Base-by-base conservation (phyloP, 805 yeast species). In the Lachancea meyersii region DNA sequence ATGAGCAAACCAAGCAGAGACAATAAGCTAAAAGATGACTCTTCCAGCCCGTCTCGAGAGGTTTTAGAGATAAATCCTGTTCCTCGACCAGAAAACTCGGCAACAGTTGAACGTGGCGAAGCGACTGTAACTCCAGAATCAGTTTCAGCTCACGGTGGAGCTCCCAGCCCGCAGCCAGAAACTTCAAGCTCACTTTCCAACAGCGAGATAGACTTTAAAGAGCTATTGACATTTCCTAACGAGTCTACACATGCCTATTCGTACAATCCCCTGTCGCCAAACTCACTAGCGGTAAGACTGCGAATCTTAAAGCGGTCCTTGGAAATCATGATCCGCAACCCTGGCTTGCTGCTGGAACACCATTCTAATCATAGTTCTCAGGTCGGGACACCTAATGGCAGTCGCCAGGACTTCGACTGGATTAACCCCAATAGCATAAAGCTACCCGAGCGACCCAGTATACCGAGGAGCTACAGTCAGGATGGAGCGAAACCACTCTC, bases 171-270 rank as follows among this genome's bases (percentile, higher is more conserved):
- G 22, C 9, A 16, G 23, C 23, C 22, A 8, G 35, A 20, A 7
- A 19, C 9, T 18, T 20, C 35, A 32, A 16, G 37, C 26, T 34
- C 39, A 18, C 43, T 33, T 20, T 34, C 39, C 19, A n/a, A 41
- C 13, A 43, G 51, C 21, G 65, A 61, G 2, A 62, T 57, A 4
- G 64, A 57, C 38, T 35, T 57, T 13, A 57, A 63, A 9, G 78
- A 80, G 42, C 69, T 83, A 16, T 57, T 80, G 31, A 73, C 71
- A 48, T 82, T 86, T 55, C 87, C 91, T 4, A 77, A 79, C 20
- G 88, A 83, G 51, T 83, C 93, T 10, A 77, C 93, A 1, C 89
- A 84, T 58, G 83, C 94, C 1, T 86, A 83, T 57, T 85, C 95
- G 0, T 86, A 86, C 58, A 86, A 93, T 2, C 85, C 83, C 41